Evolutionary conservation across 2,329 filamentous ascomycete genomes (phyloP).

Genomic region (Fusarium sp.): DNA sequence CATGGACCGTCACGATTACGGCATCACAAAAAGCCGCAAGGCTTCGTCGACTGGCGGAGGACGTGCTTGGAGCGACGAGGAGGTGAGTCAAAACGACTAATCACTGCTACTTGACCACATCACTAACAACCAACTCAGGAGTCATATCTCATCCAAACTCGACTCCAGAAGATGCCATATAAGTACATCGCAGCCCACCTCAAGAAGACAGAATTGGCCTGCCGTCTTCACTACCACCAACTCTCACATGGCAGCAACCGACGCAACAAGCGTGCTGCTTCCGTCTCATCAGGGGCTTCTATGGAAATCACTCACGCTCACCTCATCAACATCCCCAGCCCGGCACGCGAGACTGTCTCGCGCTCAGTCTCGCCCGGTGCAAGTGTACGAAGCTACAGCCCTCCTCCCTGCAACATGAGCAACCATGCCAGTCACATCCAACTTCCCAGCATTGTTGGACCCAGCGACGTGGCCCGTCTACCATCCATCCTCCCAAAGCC

Average conservation of each 20-base stretch:
- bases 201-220: constrained; percentile 90
- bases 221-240: constrained; percentile 89
- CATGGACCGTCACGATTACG: constrained; percentile 70
- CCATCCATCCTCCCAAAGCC: constrained; percentile 78
- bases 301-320: constrained; percentile 65
- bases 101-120: constrained; percentile 1
- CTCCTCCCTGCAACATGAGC: constrained; percentile 57
- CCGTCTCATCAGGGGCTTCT: constrained; percentile 74
- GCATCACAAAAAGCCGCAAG: constrained; percentile 76
- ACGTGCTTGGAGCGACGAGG: constrained; percentile 87
- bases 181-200: constrained; percentile 89
- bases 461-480: constrained; percentile 62
- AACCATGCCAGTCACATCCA: constrained; percentile 60
- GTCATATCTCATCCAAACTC: constrained; percentile 84
- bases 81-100: constrained; percentile 65
- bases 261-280: constrained; percentile 82
- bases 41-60: constrained; percentile 78
- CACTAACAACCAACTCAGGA: constrained; percentile 66
- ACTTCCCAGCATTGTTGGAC: constrained; percentile 66
- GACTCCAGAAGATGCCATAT: constrained; percentile 89
- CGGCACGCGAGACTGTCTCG: constrained; percentile 63
- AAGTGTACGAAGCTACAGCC: constrained; percentile 60
- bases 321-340: constrained; percentile 61
- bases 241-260: constrained; percentile 85
- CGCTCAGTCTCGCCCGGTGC: constrained; percentile 64